phyloP scores from a whole-genome alignment of 495 filamentous ascomycete species.

The Talaromyces liani region DNA sequence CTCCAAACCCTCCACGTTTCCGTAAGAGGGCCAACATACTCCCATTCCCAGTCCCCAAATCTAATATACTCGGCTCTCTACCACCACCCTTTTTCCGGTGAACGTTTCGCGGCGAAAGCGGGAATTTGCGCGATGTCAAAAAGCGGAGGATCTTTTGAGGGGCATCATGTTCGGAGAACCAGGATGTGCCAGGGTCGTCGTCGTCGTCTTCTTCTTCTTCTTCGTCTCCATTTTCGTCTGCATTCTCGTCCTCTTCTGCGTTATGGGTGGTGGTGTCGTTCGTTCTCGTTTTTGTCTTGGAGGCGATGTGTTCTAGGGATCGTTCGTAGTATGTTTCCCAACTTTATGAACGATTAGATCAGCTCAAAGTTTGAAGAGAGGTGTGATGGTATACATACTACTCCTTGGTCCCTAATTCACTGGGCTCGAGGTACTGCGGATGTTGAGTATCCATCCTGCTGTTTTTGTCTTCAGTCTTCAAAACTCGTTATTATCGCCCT shows the following conservation, averaged over 20 bases:
- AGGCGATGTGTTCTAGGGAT: conserved; percentile 32
- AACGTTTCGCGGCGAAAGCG: conserved; percentile 25
- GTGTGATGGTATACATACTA: conserved; percentile 30
- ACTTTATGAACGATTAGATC: conserved; percentile 11
- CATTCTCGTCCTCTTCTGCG: too few relatives aligned
- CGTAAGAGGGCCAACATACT: conserved; percentile 72
- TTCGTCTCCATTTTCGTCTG: too few relatives aligned
- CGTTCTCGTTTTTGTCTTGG: conserved; percentile 12
- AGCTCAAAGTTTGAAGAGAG: background rate
- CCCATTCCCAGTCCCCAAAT: conserved; percentile 50
- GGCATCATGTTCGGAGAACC: conserved; percentile 47
- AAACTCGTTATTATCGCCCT: background rate
- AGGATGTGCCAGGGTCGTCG: conserved; percentile 42
- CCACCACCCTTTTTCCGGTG: conserved; percentile 11
- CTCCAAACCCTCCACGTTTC: conserved; percentile 49
- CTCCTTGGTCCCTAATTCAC: conserved; percentile 47
- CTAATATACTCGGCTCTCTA: conserved; percentile 13
- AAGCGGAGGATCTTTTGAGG: conserved; percentile 41
- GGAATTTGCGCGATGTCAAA: conserved; percentile 29
- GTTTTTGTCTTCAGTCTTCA: background rate
- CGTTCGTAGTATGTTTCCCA: conserved; percentile 43
- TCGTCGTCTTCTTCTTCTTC: conserved; percentile 22
- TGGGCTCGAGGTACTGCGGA: conserved; percentile 40
- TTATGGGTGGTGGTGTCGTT: background rate
- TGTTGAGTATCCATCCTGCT: conserved; percentile 11